Evolutionary conservation across 164 flowering plant genomes (phyloP).

Genomic region (Saururus chinensis): DNA sequence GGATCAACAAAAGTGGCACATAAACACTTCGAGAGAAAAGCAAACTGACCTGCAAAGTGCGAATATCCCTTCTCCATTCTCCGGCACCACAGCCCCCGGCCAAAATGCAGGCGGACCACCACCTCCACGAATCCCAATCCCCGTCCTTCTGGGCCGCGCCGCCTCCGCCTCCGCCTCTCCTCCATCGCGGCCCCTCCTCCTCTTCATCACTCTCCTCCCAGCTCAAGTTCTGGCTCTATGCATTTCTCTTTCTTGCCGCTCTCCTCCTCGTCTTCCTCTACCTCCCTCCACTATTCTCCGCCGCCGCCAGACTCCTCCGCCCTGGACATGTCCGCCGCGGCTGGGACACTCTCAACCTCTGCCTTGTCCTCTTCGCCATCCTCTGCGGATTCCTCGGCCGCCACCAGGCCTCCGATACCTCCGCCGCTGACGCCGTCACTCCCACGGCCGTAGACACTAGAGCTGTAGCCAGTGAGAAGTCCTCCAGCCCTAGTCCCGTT

Average conservation of each 20-base stretch:
- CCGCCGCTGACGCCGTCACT: constrained; percentile 13
- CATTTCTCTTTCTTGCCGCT: constrained; percentile 12
- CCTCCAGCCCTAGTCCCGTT: neutral
- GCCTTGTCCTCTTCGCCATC: constrained; percentile 63
- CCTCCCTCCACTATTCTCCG: constrained; percentile 35
- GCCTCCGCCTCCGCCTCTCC: neutral
- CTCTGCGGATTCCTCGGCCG: constrained; percentile 61
- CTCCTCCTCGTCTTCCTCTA: constrained; percentile 22
- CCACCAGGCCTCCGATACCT: constrained; percentile 10
- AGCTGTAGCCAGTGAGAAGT: neutral
- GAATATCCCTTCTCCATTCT: no score
- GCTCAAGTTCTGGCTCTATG: neutral
- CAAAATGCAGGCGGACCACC: no score
- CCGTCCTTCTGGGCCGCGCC: neutral
- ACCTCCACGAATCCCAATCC: neutral
- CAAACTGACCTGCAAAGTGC: no score
- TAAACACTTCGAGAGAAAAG: no score
- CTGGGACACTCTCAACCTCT: constrained; percentile 60
- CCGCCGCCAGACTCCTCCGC: constrained; percentile 24
- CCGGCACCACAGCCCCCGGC: no score
- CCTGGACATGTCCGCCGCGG: constrained; percentile 39
- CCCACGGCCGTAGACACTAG: neutral
- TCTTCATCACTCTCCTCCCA: no score
- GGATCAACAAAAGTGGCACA: no score
- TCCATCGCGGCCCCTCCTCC: neutral